Base-by-base conservation (phyloP, 257 asterid species). In the Capsicum baccatum region DNA sequence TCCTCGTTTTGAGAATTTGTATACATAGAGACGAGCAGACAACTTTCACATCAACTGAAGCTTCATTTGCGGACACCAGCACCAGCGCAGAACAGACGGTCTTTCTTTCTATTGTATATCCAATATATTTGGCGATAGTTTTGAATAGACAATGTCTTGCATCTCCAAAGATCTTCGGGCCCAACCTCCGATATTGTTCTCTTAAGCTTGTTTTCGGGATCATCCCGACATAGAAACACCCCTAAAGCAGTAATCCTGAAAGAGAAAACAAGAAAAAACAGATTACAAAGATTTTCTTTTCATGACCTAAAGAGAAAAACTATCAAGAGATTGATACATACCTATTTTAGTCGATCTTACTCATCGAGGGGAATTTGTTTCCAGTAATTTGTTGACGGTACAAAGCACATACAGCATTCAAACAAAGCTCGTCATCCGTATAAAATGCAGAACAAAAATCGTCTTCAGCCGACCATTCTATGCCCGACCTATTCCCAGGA, bases 371-470 rank as follows among this genome's bases (percentile, higher is more conserved):
- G 66, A 66, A 50, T 9, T 50, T 55, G 59, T 55, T 55, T 54
- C 12, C 48, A 82, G 67, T 35, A 17, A 82, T 26, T 82, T 14
- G 42, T 50, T 54, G 68, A 42, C 85, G 44, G 64, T 67, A 66
- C 10, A 82, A 56, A 1, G 79, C 85, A 67, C 85, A 82, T 16
- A 82, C 19, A 11, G 67, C 85, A 50, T 82, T 67, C 79, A 67
- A 50, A 79, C 79, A 82, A 33, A 82, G 79, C 4, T 67, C 33
- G 33, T 26, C 33, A 26, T 26, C 33, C 33, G 33, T 26, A 26
- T 26, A 26, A 26, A 26, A 26, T 26, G 33, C 33, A 26, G 33
- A 26, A 26, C 33, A 26, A 26, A 26, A 26, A 26, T 26, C 33
- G 1, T 26, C 33, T 26, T 26, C 33, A 26, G 33, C 0, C 33